Evolutionary conservation across 192 early-diverging fungal genomes (phyloP), one percentile per base, ranked within the genome.

Genomic region (Diversispora epigaea): DNA sequence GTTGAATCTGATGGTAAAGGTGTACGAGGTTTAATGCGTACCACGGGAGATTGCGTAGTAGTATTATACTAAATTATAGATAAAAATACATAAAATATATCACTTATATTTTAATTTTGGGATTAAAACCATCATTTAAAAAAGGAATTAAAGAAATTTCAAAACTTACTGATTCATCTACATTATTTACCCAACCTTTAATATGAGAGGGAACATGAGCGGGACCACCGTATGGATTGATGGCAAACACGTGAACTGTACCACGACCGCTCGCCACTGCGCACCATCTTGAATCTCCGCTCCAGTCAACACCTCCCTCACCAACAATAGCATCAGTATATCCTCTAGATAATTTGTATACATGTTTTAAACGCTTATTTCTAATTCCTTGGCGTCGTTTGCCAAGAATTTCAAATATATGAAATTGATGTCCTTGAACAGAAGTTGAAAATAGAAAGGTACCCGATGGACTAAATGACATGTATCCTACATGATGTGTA

Each of bases 271-370:
- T 92, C 45, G 85, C 91, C 1, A 91, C 92, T 12, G 84, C 88
- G 57, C 91, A 83, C 92, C 92, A 95, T 12, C 82, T 83, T n/a
- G 89, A 87, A 67, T 94, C 91, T 4, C 79, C 58, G 17, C 88
- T 90, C 68, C 92, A 94, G 3, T 85, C 77, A 57, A 90, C 85
- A 72, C 71, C 74, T 32, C 47, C 44, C 12, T 86, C 85, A 71
- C 92, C 90, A 14, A 95, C 85, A 39, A 78, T 85, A 7, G 93
- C 93, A 64, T 89, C 82, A 0, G 93, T 95, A 71, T 87, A 91
- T 8, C 93, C 93, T 17, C 93, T 86, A n/a, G 92, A 84, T 44
- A 94, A 83, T 52, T 86, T 86, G 69, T 93, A 95, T 7, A 95
- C 44, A 76, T 86, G 87, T 8, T 73, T 50, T 45, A 60, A 55